A percentile compares a stretch with the other conserved stretches of the same genome.
These are phyloP conservation scores for Tetrapyrgos nigripes DNA, from an alignment of 1,284 basidiomycete genomes.

Conservation along the genomic window DNA sequence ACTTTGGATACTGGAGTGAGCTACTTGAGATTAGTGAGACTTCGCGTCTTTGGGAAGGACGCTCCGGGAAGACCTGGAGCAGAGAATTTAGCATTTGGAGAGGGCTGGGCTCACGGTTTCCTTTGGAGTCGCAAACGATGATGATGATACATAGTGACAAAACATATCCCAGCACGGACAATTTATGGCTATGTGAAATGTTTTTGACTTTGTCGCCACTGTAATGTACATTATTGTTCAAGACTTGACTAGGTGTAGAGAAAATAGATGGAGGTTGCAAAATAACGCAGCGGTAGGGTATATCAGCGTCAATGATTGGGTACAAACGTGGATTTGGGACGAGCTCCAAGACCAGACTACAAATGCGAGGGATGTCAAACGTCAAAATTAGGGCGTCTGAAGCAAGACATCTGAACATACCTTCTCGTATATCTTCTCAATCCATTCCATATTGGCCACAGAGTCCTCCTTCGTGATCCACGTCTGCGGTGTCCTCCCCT, in stretches of 20 bases:
- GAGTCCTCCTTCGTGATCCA: conserved; percentile 60
- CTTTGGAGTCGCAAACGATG: too few relatives aligned
- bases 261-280: too few relatives aligned
- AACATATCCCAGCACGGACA: too few relatives aligned
- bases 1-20: neutral
- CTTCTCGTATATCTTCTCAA: conserved; percentile 63
- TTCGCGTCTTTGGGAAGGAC: neutral
- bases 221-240: too few relatives aligned
- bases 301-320: too few relatives aligned
- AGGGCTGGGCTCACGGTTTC: neutral
- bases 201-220: too few relatives aligned
- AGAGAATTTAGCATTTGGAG: neutral
- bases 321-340: conserved; percentile 8
- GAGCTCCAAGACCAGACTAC: conserved; percentile 11
- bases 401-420: too few relatives aligned
- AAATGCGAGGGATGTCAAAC: neutral
- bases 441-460: conserved; percentile 55
- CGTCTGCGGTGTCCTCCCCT: conserved; percentile 51
- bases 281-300: too few relatives aligned
- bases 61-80: neutral
- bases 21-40: neutral
- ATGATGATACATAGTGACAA: too few relatives aligned
- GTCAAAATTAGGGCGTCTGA: neutral
- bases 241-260: too few relatives aligned
- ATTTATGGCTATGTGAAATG: too few relatives aligned